phyloP scores from a whole-genome alignment of 2,329 filamentous ascomycete species.

The Trichoderma citrinoviride region DNA sequence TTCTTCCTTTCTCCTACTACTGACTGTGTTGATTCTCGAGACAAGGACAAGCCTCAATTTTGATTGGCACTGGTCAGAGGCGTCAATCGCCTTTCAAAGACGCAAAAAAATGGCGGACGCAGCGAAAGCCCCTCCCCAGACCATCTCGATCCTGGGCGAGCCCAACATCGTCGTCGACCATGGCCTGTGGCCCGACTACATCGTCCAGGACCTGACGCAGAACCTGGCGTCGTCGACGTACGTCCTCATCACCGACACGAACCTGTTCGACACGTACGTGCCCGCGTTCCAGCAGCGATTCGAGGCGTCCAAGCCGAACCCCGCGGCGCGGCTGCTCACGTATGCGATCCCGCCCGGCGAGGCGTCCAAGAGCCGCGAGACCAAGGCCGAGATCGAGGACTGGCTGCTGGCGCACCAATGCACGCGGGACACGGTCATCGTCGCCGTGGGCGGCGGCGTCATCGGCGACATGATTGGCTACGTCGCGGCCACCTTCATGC shows the following conservation, averaged over 20 bases:
- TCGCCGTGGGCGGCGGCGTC: conserved; percentile 91
- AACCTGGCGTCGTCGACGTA: conserved; percentile 85
- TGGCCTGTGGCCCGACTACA: conserved; percentile 80
- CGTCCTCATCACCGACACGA: conserved; percentile 94
- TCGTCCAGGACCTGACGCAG: conserved; percentile 74
- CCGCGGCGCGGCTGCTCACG: conserved; percentile 67
- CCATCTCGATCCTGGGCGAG: conserved; percentile 79
- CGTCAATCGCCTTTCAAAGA: conserved; percentile 5
- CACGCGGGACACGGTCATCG: conserved; percentile 89
- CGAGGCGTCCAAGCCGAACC: conserved; percentile 29
- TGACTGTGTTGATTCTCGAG: background rate
- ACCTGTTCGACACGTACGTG: conserved; percentile 77
- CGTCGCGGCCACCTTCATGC: conserved; percentile 97
- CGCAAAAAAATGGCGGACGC: conserved; percentile 5
- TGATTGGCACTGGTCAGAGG: conserved; percentile 7
- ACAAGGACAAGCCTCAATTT: background rate
- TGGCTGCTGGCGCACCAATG: conserved; percentile 94
- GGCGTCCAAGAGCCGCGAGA: conserved; percentile 87
- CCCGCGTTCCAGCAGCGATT: conserved; percentile 62
- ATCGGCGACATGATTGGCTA: conserved; percentile 98
- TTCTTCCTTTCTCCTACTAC: too few species aligned
- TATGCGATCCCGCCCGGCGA: conserved; percentile 89
- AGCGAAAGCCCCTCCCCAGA: conserved; percentile 2
- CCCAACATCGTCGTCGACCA: conserved; percentile 92
- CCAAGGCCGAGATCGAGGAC: conserved; percentile 94